Evolutionary conservation across 176 grass and related monocot species (phyloP).

Genomic region (Musa itinerans): DNA sequence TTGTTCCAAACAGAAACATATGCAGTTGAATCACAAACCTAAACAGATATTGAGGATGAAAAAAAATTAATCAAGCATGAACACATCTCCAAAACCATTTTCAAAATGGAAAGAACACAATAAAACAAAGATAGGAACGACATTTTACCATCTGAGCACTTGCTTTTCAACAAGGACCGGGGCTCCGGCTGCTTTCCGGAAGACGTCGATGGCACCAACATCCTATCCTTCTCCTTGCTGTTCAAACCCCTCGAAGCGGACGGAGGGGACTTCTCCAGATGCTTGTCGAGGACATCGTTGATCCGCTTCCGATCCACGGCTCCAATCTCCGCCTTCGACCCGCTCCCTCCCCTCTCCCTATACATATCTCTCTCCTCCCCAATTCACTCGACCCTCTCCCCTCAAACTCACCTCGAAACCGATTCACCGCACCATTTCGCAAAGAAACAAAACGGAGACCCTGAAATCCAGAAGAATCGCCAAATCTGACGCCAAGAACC

Average conservation of each 20-base stretch:
- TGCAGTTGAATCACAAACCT: no score
- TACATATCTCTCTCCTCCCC: slow-evolving; percentile 29
- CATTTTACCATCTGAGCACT: slow-evolving; percentile 32
- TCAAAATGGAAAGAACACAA: neutral
- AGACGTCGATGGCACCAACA: slow-evolving; percentile 22
- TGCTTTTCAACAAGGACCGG: slow-evolving; percentile 37
- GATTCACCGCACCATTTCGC: neutral
- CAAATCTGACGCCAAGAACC: neutral
- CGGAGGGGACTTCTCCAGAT: slow-evolving; percentile 24
- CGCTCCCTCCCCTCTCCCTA: slow-evolving; percentile 25
- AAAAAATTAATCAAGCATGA: no score
- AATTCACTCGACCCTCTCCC: neutral
- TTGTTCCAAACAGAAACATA: neutral
- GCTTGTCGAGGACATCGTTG: slow-evolving; percentile 40
- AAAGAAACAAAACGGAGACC: neutral
- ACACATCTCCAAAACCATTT: neutral
- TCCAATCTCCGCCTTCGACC: slow-evolving; percentile 16
- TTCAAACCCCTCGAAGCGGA: slow-evolving; percentile 35
- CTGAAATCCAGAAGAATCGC: neutral
- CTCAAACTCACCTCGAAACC: neutral
- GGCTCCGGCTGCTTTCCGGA: slow-evolving; percentile 37
- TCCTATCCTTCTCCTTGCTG: slow-evolving; percentile 33
- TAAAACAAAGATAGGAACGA: neutral
- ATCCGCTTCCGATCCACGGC: slow-evolving; percentile 43
- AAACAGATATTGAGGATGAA: no score